Evolutionary conservation across 2,329 filamentous ascomycete genomes (phyloP), one percentile per base, ranked within the genome.

Genomic region (Fusarium haematococcum): DNA sequence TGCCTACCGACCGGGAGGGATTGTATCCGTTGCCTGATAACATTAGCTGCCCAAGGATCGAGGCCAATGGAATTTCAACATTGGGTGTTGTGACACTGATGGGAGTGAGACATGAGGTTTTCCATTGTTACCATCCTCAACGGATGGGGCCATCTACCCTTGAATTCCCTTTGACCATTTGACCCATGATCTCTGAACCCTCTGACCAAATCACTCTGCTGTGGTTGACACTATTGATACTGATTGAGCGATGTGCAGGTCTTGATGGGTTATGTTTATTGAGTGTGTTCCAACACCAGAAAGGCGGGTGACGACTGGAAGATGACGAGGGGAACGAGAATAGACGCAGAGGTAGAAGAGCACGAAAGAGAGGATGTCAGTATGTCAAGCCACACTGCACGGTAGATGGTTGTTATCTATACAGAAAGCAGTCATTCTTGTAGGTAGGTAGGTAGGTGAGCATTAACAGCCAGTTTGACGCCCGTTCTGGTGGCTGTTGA

Each of bases 11-110:
- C 27, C 69, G 72, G 72, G 62, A 73, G 37, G 35, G 67, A 20
- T 23, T 52, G 58, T 43, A 64, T 62, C 72, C 65, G 65, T 45
- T 27, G n/a, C 33, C 33, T 66, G 43, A 54, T 62, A 25, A n/a
- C 27, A 30, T 66, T 18, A 43, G 41, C 25, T 58, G 37, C 32
- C 13, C 61, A 30, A 30, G 32, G 18, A 35, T 33, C 23, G 70
- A 58, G 35, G 37, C 35, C 63, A 45, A 71, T 37, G 56, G 68
- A 52, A 71, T 63, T 56, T 74, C 27, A 41, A 62, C 54, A 71
- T 52, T 52, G 18, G 50, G 30, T 7, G 23, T 5, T 58, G n/a
- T 27, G 35, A 27, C 35, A 27, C 10, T 58, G 6, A 32, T 8
- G 35, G n/a, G 33, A 37, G 50, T 56, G 50, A 58, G 35, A 41